Conservation (phyloP, 2,329 filamentous ascomycete species). For the Dactylonectria estremocensis region DNA sequence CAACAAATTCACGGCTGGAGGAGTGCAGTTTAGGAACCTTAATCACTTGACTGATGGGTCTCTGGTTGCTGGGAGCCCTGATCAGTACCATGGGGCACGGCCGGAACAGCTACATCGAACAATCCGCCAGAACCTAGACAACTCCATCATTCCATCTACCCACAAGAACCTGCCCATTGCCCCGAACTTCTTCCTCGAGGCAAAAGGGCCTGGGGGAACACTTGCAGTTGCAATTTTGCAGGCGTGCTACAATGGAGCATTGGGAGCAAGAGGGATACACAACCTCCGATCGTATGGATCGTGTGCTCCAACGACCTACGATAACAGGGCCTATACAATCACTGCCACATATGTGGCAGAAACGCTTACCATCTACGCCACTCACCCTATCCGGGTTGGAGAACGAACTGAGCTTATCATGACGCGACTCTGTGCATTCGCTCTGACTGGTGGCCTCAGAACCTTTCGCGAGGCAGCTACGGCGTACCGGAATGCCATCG, state of each 20-base stretch:
- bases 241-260: constrained; percentile 55
- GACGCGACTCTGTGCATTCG: neutral
- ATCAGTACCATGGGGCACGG: constrained; percentile 54
- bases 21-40: constrained; percentile 55
- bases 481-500: neutral
- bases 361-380: neutral
- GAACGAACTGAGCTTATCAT: neutral
- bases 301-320: neutral
- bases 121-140: constrained; percentile 44
- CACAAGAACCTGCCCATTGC: constrained; percentile 50
- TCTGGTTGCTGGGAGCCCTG: constrained; percentile 50
- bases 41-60: constrained; percentile 54
- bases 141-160: constrained; percentile 53
- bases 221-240: constrained; percentile 50
- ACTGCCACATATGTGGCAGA: neutral
- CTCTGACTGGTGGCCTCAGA: neutral
- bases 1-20: constrained; percentile 44
- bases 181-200: constrained; percentile 59
- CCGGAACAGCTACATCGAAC: constrained; percentile 48
- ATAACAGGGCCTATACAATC: constrained; percentile 7
- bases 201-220: constrained; percentile 53
- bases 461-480: neutral
- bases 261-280: constrained; percentile 53
- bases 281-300: constrained; percentile 52
- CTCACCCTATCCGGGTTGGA: neutral